These are phyloP conservation scores for Pichia manshurica DNA, from an alignment of 805 yeast genomes.

Conservation along the genomic window DNA sequence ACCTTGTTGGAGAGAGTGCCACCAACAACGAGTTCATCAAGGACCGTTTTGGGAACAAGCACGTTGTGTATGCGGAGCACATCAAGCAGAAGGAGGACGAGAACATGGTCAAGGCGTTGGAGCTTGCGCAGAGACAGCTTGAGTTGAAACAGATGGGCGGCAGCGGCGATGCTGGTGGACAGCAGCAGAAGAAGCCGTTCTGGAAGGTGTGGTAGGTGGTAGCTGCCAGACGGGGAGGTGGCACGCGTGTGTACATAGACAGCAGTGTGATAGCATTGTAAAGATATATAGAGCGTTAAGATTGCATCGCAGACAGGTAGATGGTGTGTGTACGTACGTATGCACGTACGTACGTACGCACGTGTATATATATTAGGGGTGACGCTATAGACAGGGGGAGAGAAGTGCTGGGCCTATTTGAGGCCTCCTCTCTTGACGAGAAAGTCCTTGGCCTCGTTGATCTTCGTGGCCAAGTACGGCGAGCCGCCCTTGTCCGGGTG, in stretches of 20 bases:
- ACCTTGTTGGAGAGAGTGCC: constrained; percentile 29
- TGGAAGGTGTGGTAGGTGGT: constrained; percentile 29
- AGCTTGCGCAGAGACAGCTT: constrained; percentile 30
- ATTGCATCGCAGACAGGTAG: too few species aligned
- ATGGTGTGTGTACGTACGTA: neutral
- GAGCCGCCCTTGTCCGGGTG: constrained; percentile 97
- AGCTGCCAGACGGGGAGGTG: neutral
- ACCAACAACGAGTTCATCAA: constrained; percentile 42
- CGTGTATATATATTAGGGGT: neutral
- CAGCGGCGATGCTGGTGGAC: neutral
- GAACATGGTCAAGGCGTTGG: constrained; percentile 39
- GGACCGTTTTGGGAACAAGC: constrained; percentile 60
- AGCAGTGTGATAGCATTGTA: too few species aligned
- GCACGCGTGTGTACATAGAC: neutral
- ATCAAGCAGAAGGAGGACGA: constrained; percentile 66
- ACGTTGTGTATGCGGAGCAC: constrained; percentile 69
- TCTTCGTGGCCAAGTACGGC: constrained; percentile 81
- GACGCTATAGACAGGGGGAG: neutral
- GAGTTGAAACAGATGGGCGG: constrained; percentile 18
- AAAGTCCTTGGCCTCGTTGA: constrained; percentile 86
- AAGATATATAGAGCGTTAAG: too few species aligned
- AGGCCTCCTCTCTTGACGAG: constrained; percentile 57
- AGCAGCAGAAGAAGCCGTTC: constrained; percentile 14
- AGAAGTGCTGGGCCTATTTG: constrained; percentile 19
- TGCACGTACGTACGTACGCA: too few species aligned